phyloP scores from a whole-genome alignment of 2,329 filamentous ascomycete species.

The Ampelomyces quisqualis region DNA sequence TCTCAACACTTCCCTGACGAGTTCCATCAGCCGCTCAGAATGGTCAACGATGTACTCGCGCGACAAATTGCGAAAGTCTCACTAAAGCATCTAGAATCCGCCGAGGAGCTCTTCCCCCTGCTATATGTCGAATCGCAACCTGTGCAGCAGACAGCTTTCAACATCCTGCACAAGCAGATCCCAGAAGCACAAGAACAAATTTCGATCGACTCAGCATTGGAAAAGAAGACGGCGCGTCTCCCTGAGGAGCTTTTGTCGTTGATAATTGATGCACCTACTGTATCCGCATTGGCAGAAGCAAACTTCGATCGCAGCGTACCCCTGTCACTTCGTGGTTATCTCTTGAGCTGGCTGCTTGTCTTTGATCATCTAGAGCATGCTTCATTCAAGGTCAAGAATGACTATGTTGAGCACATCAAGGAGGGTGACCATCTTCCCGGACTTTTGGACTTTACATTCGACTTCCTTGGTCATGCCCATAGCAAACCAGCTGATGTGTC shows the following conservation, averaged over 20 bases:
- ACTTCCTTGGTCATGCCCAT: slow-evolving; percentile 76
- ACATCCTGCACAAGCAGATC: slow-evolving; percentile 76
- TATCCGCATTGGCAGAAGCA: slow-evolving; percentile 66
- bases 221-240: slow-evolving; percentile 70
- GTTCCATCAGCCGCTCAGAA: slow-evolving; percentile 66
- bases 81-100: slow-evolving; percentile 61
- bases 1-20: slow-evolving; percentile 53
- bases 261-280: slow-evolving; percentile 72
- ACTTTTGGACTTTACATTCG: slow-evolving; percentile 77
- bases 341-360: slow-evolving; percentile 85
- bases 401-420: slow-evolving; percentile 79
- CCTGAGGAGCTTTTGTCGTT: slow-evolving; percentile 84
- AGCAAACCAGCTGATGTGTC: slow-evolving; percentile 69
- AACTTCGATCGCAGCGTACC: slow-evolving; percentile 67
- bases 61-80: slow-evolving; percentile 67
- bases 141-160: slow-evolving; percentile 79
- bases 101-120: slow-evolving; percentile 71
- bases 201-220: slow-evolving; percentile 72
- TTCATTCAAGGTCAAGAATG: slow-evolving; percentile 76
- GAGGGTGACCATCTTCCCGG: slow-evolving; percentile 67
- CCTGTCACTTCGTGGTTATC: slow-evolving; percentile 70
- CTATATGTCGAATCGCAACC: slow-evolving; percentile 72
- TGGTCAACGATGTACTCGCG: slow-evolving; percentile 73
- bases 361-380: slow-evolving; percentile 81
- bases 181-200: slow-evolving; percentile 76